phyloP scores from a whole-genome alignment of 345 rosid species.

The Limnanthes douglasii region DNA sequence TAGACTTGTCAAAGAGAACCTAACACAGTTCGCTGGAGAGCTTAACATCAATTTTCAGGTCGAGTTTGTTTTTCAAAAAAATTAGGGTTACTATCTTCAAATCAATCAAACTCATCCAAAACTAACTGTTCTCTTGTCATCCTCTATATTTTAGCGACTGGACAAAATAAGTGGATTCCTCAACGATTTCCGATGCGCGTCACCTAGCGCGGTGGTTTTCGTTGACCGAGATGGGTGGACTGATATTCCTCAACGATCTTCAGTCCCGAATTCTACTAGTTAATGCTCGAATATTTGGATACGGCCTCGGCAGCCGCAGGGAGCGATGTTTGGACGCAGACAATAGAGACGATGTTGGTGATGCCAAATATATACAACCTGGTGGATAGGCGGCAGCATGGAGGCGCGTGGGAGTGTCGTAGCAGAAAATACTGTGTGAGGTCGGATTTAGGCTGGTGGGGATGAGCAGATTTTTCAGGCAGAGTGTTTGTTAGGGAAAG shows the following conservation, averaged over 20 bases:
- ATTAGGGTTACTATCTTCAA: constrained; percentile 72
- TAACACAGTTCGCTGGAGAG: constrained; percentile 69
- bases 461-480: constrained; percentile 81
- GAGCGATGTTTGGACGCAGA: constrained; percentile 47
- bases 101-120: constrained; percentile 49
- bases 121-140: constrained; percentile 43
- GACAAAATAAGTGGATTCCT: constrained; percentile 27
- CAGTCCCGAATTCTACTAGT: constrained; percentile 59
- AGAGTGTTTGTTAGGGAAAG: constrained; percentile 52
- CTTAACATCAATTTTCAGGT: constrained; percentile 55
- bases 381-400: constrained; percentile 33
- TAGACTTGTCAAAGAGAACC: constrained; percentile 53
- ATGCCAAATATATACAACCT: constrained; percentile 44
- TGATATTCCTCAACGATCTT: constrained; percentile 45
- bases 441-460: constrained; percentile 70
- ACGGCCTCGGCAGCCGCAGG: constrained; percentile 40
- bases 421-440: constrained; percentile 57
- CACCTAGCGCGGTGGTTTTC: constrained; percentile 51
- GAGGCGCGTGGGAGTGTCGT: constrained; percentile 29
- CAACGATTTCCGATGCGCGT: constrained; percentile 32
- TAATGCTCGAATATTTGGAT: constrained; percentile 74
- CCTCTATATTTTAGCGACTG: constrained; percentile 44
- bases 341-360: constrained; percentile 45
- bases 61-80: constrained; percentile 54
- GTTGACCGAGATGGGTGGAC: constrained; percentile 62